Evolutionary conservation across 2,329 filamentous ascomycete genomes (phyloP).

Genomic region (Domatiomyces catenatus): DNA sequence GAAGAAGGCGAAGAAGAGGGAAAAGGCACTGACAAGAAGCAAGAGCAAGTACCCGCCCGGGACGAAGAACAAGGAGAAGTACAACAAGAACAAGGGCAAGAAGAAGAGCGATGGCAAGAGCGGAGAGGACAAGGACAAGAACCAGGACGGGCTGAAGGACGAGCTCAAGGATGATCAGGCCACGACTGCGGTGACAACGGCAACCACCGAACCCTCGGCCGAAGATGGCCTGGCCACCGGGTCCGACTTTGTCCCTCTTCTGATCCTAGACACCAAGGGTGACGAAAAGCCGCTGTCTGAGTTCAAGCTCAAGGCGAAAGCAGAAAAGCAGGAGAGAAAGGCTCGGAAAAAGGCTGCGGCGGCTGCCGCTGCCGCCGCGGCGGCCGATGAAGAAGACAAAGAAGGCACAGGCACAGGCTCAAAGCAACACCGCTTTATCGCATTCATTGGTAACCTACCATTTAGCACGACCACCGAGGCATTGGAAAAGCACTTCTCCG

Average conservation of each 20-base stretch:
- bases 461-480: slow-evolving; percentile 59
- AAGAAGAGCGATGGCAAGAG: slow-evolving; percentile 17
- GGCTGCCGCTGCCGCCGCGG: no score
- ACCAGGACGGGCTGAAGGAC: not conserved
- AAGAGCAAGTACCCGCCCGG: slow-evolving; percentile 4
- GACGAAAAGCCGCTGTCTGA: not conserved
- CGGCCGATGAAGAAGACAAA: not conserved
- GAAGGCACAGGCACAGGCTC: not conserved
- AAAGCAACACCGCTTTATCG: slow-evolving; percentile 46
- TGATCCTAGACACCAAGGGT: not conserved
- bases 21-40: not conserved
- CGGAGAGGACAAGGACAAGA: not conserved
- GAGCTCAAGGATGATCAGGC: not conserved
- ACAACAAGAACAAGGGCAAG: slow-evolving; percentile 4
- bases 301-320: not conserved
- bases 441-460: slow-evolving; percentile 80
- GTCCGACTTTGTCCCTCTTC: not conserved
- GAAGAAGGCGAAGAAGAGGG: slow-evolving; percentile 13
- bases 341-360: not conserved
- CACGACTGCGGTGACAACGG: no score
- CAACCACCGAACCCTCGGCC: not conserved
- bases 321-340: not conserved
- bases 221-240: not conserved
- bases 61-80: slow-evolving; percentile 15
- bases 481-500: slow-evolving; percentile 61